Base-by-base conservation (phyloP, 1,284 basidiomycete species). In the Leccinum subfulvum region DNA sequence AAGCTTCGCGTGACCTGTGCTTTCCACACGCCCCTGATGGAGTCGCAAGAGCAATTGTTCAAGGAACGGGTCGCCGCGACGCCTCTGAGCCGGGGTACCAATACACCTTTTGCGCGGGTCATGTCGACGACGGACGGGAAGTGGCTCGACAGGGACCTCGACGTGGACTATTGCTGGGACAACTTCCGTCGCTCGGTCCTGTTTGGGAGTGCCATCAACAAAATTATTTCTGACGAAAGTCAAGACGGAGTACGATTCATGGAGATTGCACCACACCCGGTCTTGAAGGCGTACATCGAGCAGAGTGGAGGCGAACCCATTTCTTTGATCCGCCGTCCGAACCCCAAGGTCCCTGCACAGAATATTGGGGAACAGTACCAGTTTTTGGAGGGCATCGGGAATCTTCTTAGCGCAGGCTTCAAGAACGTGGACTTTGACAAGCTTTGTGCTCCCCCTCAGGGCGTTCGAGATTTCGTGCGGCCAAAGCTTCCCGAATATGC, bases 111-210 rank as follows among this genome's bases (percentile, higher is more conserved):
- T 9, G 72, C 65, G 2, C 69, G 64, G 11, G 73, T 76, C 1
- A 76, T 73, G 72, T 73, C 72, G 3, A 75, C 73, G 3, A 72
- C 71, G 2, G 74, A 73, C 21, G 73, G 72, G 11, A 68, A 64
- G 37, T 73, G 72, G 72, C 69, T 76, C 10, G 73, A 76, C 26
- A 72, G 71, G 23, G 72, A 75, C 23, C 66, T 73, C 23, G 65
- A 69, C 6, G 13, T 64, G 18, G 13, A 65, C 59, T 75, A 73
- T 28, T 69, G 75, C 59, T 76, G 72, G 72, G 72, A 74, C 18
- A 74, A 76, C 54, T 68, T 74, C 41, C 71, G 72, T 56, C 63
- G 65, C 35, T 72, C 74, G 0, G 74, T 75, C 4, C 66, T 74
- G 28, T 76, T 76, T 16, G 73, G 72, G 4, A 71, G 68, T 47